Evolutionary conservation across 345 rosid species (phyloP).

Genomic region (Dipteronia dyeriana): DNA sequence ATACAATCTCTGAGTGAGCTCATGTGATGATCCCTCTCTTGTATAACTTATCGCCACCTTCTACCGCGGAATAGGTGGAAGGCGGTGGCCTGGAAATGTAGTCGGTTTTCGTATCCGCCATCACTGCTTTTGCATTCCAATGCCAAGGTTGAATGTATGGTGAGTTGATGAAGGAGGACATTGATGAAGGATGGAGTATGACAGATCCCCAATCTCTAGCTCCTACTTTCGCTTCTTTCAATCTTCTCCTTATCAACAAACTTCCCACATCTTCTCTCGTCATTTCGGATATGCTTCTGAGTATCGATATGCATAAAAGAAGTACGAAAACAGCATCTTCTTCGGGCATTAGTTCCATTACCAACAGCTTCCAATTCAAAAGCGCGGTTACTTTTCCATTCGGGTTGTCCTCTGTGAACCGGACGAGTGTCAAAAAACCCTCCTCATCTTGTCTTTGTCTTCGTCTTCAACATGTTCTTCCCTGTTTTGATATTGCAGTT

Average conservation of each 20-base stretch:
- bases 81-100: constrained; percentile 46
- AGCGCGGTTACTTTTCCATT: constrained; percentile 74
- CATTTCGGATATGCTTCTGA: constrained; percentile 65
- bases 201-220: constrained; percentile 87
- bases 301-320: constrained; percentile 62
- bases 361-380: constrained; percentile 75
- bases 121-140: constrained; percentile 52
- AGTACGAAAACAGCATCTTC: constrained; percentile 74
- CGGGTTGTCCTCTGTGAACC: constrained; percentile 61
- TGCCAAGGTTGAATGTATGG: constrained; percentile 72
- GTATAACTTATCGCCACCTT: constrained; percentile 78
- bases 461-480: constrained; percentile 20
- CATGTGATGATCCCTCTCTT: constrained; percentile 58
- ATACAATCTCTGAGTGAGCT: constrained; percentile 1
- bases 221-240: constrained; percentile 68
- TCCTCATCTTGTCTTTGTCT: too few relatives aligned
- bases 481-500: constrained; percentile 52
- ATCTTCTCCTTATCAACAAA: constrained; percentile 59
- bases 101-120: constrained; percentile 37
- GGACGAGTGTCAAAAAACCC: constrained; percentile 59
- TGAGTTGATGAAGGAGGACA: constrained; percentile 29
- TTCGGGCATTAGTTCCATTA: constrained; percentile 64
- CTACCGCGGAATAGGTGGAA: constrained; percentile 46
- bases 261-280: constrained; percentile 69
- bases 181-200: constrained; percentile 42